Percentiles rank a stretch among this genome's conserved stretches.
Evolutionary conservation across 306 rosid species (phyloP).

Genomic region (Cicer cuneatum): DNA sequence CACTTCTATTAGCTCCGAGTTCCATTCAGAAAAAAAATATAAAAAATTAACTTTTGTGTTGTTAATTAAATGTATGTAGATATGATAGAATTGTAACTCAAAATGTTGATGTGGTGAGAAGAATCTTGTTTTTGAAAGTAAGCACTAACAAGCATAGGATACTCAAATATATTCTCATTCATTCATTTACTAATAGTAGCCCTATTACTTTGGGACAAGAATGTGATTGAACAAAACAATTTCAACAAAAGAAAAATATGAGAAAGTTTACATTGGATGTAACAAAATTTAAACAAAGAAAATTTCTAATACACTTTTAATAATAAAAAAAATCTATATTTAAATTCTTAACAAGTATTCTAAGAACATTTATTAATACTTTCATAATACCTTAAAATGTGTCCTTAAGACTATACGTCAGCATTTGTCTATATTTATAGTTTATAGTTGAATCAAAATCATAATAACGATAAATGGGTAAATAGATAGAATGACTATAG

Average conservation of each 20-base stretch:
- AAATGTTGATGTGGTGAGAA: constrained; percentile 1
- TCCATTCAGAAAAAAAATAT: constrained; percentile 55
- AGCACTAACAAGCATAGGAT: constrained; percentile 28
- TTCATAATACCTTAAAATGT: no score
- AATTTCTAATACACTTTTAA: no score
- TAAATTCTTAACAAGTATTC: no score
- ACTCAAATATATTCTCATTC: constrained; percentile 2
- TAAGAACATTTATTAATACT: no score
- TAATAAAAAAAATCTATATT: no score
- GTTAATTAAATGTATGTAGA: background rate
- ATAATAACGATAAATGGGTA: no score
- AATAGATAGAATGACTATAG: no score
- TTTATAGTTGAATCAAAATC: no score
- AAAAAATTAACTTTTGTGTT: background rate
- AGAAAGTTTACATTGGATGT: no score
- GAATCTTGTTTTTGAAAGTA: constrained; percentile 47
- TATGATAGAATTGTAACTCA: background rate
- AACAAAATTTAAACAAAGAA: no score
- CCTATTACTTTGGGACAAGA: background rate
- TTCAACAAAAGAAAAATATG: background rate
- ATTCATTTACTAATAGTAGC: background rate
- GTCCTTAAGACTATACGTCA: no score
- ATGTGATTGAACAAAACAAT: background rate
- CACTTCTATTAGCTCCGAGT: constrained; percentile 51
- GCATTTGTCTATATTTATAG: no score